Base-by-base conservation (phyloP, 805 yeast genomes). In the Zygoascus flipseniorum region DNA sequence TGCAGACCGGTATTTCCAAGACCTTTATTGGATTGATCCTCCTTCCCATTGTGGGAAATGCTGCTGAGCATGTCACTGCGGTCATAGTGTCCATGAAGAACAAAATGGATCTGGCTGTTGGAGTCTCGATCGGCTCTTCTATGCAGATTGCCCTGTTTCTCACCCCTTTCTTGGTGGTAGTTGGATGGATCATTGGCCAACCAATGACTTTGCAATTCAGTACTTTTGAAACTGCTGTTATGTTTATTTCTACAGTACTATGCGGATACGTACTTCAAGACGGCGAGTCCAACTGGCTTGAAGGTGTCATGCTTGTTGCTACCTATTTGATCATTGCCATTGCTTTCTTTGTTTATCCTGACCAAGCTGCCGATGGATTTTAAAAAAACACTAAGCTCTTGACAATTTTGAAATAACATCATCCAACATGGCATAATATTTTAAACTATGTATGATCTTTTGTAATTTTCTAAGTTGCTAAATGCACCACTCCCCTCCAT, bases 61-160 rank as follows among this genome's bases (percentile, higher is more conserved):
- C 99, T 2, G 98, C 98, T 11, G 99, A 93, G 70, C 99, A 93
- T 69, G 98, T 89, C 51, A 93, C 99, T 18, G 96, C 98, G 2
- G 85, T 93, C 39, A 79, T 89, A 57, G 98, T 93, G 48, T 98
- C 99, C 20, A 81, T 83, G 78, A 89, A 89, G 72, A 88, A 93
- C 70, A 93, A 93, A 72, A 93, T 93, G 97, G 98, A 93, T 68
- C 78, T 93, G 55, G 97, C 99, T 13, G 79, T 93, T 60, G 96
- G 97, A 54, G 98, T 93, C 47, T 98, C 99, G 2, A 83, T 93
- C 56, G 99, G 99, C 19, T 86, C 96, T 0, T 89, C 97, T 2
- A 79, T 93, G 69, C 99, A 93, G 71, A 90, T 93, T 63, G 95
- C 99, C 2, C 72, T 93, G 53, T 92, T 93, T 72, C 89, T 93